Percentiles rank a stretch among this genome's conserved stretches.
phyloP scores from a whole-genome alignment of 2,329 filamentous ascomycete species.

The Hypoxylon sp. region DNA sequence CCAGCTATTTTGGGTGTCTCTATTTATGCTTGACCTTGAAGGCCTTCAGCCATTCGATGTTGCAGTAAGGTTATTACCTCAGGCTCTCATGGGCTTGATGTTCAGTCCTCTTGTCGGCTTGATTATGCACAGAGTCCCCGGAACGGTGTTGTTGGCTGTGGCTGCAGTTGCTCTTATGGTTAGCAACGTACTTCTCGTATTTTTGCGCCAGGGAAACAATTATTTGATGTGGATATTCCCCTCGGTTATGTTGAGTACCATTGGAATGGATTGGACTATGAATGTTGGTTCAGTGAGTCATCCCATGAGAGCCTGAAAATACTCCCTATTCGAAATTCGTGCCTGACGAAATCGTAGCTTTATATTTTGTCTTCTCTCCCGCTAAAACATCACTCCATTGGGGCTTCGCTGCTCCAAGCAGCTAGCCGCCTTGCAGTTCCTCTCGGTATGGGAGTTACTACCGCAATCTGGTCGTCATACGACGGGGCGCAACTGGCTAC shows the following conservation, averaged over 20 bases:
- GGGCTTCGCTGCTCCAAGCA: constrained; percentile 54
- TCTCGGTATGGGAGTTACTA: constrained; percentile 54
- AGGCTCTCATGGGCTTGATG: constrained; percentile 53
- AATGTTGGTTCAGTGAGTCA: constrained; percentile 54
- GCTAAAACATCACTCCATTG: constrained; percentile 52
- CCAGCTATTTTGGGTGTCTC: constrained; percentile 55
- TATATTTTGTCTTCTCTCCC: constrained; percentile 53
- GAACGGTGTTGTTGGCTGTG: constrained; percentile 48
- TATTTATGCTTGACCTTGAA: constrained; percentile 55
- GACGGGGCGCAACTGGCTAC: constrained; percentile 40
- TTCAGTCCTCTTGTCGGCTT: constrained; percentile 54
- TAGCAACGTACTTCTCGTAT: constrained; percentile 54
- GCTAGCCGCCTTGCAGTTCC: constrained; percentile 53
- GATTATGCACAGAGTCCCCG: constrained; percentile 52
- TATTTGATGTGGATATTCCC: constrained; percentile 55
- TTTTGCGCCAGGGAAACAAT: constrained; percentile 50
- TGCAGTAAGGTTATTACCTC: constrained; percentile 53
- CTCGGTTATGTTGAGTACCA: constrained; percentile 53
- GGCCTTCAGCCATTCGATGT: constrained; percentile 53
- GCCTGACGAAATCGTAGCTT: constrained; percentile 47
- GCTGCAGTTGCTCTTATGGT: constrained; percentile 48
- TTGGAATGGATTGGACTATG: constrained; percentile 56
- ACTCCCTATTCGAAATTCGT: not conserved
- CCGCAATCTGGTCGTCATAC: constrained; percentile 55
- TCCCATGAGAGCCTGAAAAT: not conserved